phyloP scores from a whole-genome alignment of 2,329 filamentous ascomycete genomes.

The Hypoxylon sp. region DNA sequence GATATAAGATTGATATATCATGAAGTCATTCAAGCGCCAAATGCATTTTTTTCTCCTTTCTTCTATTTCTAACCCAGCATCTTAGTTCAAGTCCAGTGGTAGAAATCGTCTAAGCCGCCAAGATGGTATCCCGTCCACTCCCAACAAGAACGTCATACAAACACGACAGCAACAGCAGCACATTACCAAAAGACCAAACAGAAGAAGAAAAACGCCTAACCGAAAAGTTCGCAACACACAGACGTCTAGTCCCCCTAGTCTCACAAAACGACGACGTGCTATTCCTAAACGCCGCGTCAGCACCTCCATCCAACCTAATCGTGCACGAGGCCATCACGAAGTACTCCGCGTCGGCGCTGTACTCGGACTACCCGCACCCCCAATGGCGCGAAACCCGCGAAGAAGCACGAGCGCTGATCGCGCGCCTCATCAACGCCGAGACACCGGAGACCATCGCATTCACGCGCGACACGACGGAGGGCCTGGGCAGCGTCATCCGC shows the following conservation, averaged over 20 bases:
- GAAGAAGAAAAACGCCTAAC: slow-evolving; percentile 15
- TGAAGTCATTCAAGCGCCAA: too few relatives aligned
- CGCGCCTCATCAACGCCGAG: slow-evolving; percentile 44
- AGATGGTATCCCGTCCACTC: slow-evolving; percentile 25
- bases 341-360: slow-evolving; percentile 41
- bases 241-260: slow-evolving; percentile 38
- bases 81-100: not conserved
- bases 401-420: slow-evolving; percentile 39
- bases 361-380: slow-evolving; percentile 38
- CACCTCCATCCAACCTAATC: slow-evolving; percentile 46
- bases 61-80: not conserved
- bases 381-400: slow-evolving; percentile 38
- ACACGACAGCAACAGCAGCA: not conserved
- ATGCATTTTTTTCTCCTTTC: not conserved
- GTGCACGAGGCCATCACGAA: slow-evolving; percentile 44
- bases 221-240: slow-evolving; percentile 33
- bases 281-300: slow-evolving; percentile 46
- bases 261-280: slow-evolving; percentile 25
- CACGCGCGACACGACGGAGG: slow-evolving; percentile 48
- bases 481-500: slow-evolving; percentile 42
- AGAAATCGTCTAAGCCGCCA: not conserved
- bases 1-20: not conserved
- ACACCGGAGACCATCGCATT: slow-evolving; percentile 40
- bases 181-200: not conserved
- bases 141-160: not conserved